These are phyloP conservation scores for Globisporangium echinulatum DNA, from an alignment of 352 stramenopile genomes.

Conservation along the genomic window DNA sequence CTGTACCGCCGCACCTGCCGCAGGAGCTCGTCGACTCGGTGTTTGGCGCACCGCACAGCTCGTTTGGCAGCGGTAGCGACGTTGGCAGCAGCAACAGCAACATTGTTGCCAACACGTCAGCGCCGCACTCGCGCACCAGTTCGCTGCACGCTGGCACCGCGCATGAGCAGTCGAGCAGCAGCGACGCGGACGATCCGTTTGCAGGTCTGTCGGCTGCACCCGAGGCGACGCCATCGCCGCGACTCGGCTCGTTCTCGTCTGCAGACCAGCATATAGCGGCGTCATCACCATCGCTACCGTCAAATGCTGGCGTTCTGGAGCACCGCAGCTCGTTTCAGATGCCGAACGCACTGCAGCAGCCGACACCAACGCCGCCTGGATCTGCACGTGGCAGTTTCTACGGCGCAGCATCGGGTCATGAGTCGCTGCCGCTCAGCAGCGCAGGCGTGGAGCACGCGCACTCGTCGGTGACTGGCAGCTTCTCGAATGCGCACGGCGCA, in stretches of 20 bases:
- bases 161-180: conserved; percentile 19
- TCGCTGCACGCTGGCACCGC: conserved; percentile 2
- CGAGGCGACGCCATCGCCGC: conserved; percentile 29
- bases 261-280: background rate
- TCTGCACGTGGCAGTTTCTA: conserved; percentile 14
- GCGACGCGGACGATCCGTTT: conserved; percentile 52
- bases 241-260: conserved; percentile 15
- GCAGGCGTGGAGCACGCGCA: conserved; percentile 25
- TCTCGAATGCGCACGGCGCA: conserved; percentile 30
- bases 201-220: conserved; percentile 29
- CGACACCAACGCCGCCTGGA: conserved; percentile 10
- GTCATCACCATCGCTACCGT: conserved; percentile 9
- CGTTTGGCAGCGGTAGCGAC: background rate
- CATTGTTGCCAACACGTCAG: no score
- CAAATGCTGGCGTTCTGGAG: background rate
- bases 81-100: background rate
- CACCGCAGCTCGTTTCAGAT: conserved; percentile 10
- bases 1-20: conserved; percentile 66
- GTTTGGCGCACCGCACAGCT: conserved; percentile 23
- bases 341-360: conserved; percentile 5
- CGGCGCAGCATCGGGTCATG: background rate
- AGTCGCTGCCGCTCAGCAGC: conserved; percentile 1
- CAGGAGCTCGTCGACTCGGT: conserved; percentile 55
- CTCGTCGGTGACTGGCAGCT: conserved; percentile 35
- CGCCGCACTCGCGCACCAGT: conserved; percentile 15